Base-by-base conservation (phyloP, 495 filamentous ascomycete genomes). In the Ramalina intermedia region DNA sequence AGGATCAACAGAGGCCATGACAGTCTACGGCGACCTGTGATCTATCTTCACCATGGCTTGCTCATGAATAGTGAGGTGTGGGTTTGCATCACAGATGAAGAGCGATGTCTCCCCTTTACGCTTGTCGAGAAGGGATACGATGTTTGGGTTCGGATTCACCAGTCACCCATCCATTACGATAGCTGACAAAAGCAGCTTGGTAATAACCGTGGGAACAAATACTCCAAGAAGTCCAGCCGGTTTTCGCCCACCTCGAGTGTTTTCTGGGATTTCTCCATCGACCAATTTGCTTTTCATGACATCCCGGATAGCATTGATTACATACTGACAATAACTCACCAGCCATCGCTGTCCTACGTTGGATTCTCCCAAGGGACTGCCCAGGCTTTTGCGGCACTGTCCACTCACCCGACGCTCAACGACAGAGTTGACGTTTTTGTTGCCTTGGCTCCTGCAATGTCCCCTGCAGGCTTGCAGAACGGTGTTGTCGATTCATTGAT, bases 21-120 rank as follows among this genome's bases (percentile, higher is more conserved):
- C n/a, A 81, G 82, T 57, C 51, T 84, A 14, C 74, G 72, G 64
- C 95, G 94, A 67, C 84, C 80, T 50, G 85, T 96, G 9, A 82
- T 94, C 8, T 98, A 96, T 63, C 69, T 98, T 53, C 91, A 98
- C 64, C 91, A 98, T 65, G 91, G 91, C 20, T 71, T 98, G 46
- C 72, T 98, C 49, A 98, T 98, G 91, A 95, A 94, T 63, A 95
- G 88, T 63, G 91, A 98, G 67, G 91, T 96, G 18, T 98, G 91
- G 91, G 85, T 96, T 17, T 93, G 86, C 61, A 66, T 87, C 57
- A 89, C 90, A 3, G 87, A 98, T 43, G 80, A 79, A 54, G 76
- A 94, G 63, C 74, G 87, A 47, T 85, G 79, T 52, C 69, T 98
- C 12, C 87, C 91, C 0, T 98, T 98, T 63, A 74, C 81, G 50